These are phyloP conservation scores for Cyberlindnera meyerae DNA, from an alignment of 805 yeast species.

Conservation along the genomic window DNA sequence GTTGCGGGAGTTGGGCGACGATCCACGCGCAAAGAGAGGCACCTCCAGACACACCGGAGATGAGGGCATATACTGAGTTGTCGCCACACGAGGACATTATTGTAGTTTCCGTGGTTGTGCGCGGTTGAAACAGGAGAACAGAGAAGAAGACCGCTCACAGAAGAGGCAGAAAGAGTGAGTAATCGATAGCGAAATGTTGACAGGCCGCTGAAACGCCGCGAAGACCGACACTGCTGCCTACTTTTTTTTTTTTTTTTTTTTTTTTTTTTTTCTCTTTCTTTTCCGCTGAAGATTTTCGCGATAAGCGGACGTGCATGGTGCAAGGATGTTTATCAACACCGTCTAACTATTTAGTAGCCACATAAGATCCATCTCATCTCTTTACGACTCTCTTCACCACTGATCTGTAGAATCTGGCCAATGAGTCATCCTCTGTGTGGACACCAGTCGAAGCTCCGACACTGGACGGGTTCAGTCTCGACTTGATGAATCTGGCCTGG, in stretches of 20 bases:
- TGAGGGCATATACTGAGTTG: slow-evolving; percentile 10
- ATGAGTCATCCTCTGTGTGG: slow-evolving; percentile 16
- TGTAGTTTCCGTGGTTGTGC: neutral
- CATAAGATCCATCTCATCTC: too few relatives aligned
- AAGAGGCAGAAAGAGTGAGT: neutral
- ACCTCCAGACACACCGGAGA: slow-evolving; percentile 38
- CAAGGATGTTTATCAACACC: too few relatives aligned
- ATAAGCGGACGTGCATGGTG: neutral
- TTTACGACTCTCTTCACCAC: slow-evolving; percentile 5
- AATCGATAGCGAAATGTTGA: neutral
- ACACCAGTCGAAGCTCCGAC: slow-evolving; percentile 4
- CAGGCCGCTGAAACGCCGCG: too few relatives aligned
- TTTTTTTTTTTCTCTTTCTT: too few relatives aligned
- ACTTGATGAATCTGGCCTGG: slow-evolving; percentile 90
- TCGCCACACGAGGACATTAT: slow-evolving; percentile 11
- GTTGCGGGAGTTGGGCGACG: slow-evolving; percentile 52
- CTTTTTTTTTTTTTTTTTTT: too few relatives aligned
- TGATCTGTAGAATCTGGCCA: slow-evolving; percentile 11
- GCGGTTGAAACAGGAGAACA: neutral
- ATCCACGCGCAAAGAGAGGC: slow-evolving; percentile 40
- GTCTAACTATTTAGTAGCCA: too few relatives aligned
- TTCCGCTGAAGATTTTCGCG: too few relatives aligned
- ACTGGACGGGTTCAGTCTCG: slow-evolving; percentile 74
- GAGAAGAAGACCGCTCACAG: slow-evolving; percentile 1
- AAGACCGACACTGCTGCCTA: too few relatives aligned